A percentile compares a stretch with the other conserved stretches of the same genome.
Evolutionary conservation across 306 rosid species (phyloP).

Genomic region (Ormosia semicastrata): DNA sequence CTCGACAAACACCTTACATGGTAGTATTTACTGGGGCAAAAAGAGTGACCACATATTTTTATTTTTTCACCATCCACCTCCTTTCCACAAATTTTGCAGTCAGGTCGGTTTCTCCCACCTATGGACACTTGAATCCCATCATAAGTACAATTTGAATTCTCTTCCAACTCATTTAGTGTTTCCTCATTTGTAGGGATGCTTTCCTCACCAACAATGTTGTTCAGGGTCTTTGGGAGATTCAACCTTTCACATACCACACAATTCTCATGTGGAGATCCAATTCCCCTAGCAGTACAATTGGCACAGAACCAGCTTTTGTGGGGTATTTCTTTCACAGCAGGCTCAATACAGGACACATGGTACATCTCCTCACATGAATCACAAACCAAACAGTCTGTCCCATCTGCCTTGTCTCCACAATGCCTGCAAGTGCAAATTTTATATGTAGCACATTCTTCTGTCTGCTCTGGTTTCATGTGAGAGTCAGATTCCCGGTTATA

Average conservation of each 20-base stretch:
- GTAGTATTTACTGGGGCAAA: constrained; percentile 58
- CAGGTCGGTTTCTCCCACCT: neutral
- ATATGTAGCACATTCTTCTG: constrained; percentile 40
- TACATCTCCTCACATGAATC: constrained; percentile 96
- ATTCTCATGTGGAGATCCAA: constrained; percentile 61
- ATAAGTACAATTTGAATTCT: constrained; percentile 46
- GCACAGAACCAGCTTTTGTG: constrained; percentile 84
- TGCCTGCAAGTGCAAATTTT: constrained; percentile 60
- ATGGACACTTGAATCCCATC: constrained; percentile 42
- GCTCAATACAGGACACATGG: constrained; percentile 85
- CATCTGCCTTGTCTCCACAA: constrained; percentile 76
- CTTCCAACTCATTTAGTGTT: constrained; percentile 42
- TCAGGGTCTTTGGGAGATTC: constrained; percentile 40
- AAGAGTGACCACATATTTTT: constrained; percentile 56
- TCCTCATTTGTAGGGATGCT: constrained; percentile 46
- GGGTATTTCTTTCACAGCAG: constrained; percentile 81
- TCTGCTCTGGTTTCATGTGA: constrained; percentile 58
- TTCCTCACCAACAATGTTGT: constrained; percentile 40
- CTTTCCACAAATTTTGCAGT: constrained; percentile 68
- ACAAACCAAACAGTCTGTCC: constrained; percentile 77
- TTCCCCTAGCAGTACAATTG: constrained; percentile 57
- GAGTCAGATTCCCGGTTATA: constrained; percentile 48
- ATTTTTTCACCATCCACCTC: constrained; percentile 44
- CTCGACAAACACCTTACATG: constrained; percentile 78
- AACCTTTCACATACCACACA: constrained; percentile 81